Percentiles rank a stretch among this genome's conserved stretches.
phyloP scores from a whole-genome alignment of 495 filamentous ascomycete species.

The Chaetomidium leptoderma region DNA sequence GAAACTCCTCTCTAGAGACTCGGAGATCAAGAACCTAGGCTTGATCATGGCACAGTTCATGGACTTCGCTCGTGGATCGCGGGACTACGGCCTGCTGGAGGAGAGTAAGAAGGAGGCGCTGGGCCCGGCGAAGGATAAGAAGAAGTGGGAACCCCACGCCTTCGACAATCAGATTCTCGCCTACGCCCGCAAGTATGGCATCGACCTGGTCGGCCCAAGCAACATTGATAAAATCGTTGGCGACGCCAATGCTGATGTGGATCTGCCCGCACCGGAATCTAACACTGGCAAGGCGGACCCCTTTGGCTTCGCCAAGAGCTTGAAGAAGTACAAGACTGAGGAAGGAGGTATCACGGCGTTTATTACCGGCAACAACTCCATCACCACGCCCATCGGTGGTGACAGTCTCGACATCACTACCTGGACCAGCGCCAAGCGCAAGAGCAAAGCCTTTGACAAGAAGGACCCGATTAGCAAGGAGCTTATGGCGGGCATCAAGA shows the following conservation, averaged over 20 bases:
- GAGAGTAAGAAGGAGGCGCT: constrained; percentile 10
- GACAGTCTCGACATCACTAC: constrained; percentile 37
- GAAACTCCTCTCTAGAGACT: constrained; percentile 26
- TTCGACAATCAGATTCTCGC: constrained; percentile 22
- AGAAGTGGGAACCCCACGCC: constrained; percentile 20
- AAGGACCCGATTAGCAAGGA: constrained; percentile 32
- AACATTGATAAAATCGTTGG: constrained; percentile 26
- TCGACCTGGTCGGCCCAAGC: constrained; percentile 24
- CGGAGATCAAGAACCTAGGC: constrained; percentile 32
- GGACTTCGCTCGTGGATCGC: constrained; percentile 9
- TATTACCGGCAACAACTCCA: constrained; percentile 4
- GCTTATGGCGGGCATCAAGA: constrained; percentile 31
- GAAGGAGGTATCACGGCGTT: constrained; percentile 7
- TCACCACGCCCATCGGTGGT: constrained; percentile 31
- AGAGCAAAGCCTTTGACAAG: constrained; percentile 21
- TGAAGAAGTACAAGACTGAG: constrained; percentile 19
- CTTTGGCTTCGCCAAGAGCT: constrained; percentile 16
- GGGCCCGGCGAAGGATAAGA: constrained; percentile 21
- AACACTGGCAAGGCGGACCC: constrained; percentile 22
- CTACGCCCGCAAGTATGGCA: constrained; percentile 26
- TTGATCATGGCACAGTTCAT: constrained; percentile 36
- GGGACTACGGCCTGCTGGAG: constrained; percentile 13
- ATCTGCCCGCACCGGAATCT: constrained; percentile 17
- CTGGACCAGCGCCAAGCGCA: constrained; percentile 30
- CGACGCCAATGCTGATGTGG: constrained; percentile 16